Evolutionary conservation across 345 rosid species (phyloP).

Genomic region (Salix purpurea): DNA sequence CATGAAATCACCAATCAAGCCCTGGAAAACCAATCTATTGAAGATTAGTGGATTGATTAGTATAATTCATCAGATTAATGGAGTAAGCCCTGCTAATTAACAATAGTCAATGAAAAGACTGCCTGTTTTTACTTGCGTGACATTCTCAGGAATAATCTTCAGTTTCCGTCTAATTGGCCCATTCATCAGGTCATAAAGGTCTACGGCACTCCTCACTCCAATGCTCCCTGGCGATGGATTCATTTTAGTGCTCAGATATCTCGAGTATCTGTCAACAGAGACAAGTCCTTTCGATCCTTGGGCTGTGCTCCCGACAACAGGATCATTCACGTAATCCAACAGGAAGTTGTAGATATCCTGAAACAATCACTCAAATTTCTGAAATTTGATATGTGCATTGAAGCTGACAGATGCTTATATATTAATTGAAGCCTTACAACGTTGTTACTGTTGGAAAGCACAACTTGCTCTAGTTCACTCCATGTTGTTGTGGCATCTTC

Average conservation of each 20-base stretch:
- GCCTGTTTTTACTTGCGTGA: slow-evolving; percentile 16
- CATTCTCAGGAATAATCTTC: slow-evolving; percentile 34
- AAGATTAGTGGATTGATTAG: not conserved
- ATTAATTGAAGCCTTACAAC: slow-evolving; percentile 19
- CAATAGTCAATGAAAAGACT: not conserved
- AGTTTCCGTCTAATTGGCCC: slow-evolving; percentile 31
- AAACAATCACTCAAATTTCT: not conserved
- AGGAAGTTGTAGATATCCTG: slow-evolving; percentile 38
- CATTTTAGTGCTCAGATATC: slow-evolving; percentile 7
- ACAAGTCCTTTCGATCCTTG: not conserved
- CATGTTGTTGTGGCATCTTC: slow-evolving; percentile 30
- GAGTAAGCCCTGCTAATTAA: not conserved
- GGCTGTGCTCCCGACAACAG: not conserved
- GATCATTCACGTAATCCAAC: slow-evolving; percentile 9
- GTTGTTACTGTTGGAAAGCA: slow-evolving; percentile 21
- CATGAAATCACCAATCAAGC: slow-evolving; percentile 38
- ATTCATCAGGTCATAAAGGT: slow-evolving; percentile 22
- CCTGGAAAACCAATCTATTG: slow-evolving; percentile 25
- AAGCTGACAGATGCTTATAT: not conserved
- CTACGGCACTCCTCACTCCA: not conserved
- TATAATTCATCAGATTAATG: not conserved
- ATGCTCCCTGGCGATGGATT: not conserved
- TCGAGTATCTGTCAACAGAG: not conserved
- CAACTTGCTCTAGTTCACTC: slow-evolving; percentile 18
- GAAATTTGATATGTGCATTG: not conserved